Evolutionary conservation across 192 early-diverging fungal genomes (phyloP).

Genomic region (Backusella mclennaniae): DNA sequence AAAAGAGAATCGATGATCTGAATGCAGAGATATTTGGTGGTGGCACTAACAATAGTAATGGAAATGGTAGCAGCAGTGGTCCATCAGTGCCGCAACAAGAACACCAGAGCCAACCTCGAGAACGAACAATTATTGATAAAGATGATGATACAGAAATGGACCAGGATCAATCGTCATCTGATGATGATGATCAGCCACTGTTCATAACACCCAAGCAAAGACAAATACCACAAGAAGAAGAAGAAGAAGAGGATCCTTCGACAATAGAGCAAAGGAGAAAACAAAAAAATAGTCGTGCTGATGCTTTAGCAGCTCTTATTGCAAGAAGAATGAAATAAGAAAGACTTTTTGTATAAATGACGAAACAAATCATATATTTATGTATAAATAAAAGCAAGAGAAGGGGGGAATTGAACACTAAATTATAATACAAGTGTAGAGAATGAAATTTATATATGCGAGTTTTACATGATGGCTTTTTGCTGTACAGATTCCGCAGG

Average conservation of each 20-base stretch:
- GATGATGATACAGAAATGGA: background rate
- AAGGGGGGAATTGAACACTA: background rate
- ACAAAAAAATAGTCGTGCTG: conserved; percentile 1
- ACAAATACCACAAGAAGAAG: background rate
- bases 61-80: background rate
- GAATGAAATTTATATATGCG: background rate
- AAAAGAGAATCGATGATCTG: background rate
- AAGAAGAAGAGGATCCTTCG: background rate
- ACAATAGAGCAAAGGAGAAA: background rate
- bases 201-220: background rate
- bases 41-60: background rate
- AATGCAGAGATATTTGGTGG: background rate
- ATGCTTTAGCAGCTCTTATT: background rate
- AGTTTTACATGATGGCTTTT: conserved; percentile 6
- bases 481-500: background rate
- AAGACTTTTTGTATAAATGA: background rate
- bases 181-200: conserved; percentile 4
- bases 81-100: background rate
- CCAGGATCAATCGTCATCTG: background rate
- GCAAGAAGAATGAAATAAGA: background rate
- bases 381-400: background rate
- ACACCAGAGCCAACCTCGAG: background rate
- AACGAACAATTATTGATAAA: background rate
- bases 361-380: background rate
- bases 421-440: background rate